Conservation (phyloP, 257 asterid species). For the Nyctanthes arbortristis region DNA sequence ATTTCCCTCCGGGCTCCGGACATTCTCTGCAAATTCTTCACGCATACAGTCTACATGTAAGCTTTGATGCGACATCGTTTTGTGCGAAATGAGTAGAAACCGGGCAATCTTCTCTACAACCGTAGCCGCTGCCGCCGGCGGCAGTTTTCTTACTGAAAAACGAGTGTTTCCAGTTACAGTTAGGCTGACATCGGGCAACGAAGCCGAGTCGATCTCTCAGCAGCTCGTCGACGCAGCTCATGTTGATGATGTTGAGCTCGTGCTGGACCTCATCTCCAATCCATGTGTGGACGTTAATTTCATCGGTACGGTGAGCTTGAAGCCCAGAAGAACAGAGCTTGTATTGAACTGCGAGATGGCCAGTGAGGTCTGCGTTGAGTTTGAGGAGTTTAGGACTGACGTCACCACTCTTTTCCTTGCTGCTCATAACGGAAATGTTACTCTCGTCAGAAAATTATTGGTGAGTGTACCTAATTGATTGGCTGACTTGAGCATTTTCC, state of each 20-base stretch:
- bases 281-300: constrained; percentile 58
- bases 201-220: constrained; percentile 52
- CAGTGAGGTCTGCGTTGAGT: constrained; percentile 49
- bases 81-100: constrained; percentile 17
- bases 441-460: constrained; percentile 59
- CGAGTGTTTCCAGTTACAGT: constrained; percentile 38
- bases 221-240: constrained; percentile 62
- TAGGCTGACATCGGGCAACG: constrained; percentile 27
- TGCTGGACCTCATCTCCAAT: constrained; percentile 46
- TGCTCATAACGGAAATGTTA: constrained; percentile 61
- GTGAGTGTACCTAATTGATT: constrained; percentile 23
- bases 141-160: constrained; percentile 27
- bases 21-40: not conserved
- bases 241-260: constrained; percentile 40
- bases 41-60: constrained; percentile 11
- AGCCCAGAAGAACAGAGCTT: constrained; percentile 55
- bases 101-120: constrained; percentile 25
- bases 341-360: constrained; percentile 62
- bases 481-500: not conserved
- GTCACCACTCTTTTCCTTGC: constrained; percentile 74
- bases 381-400: constrained; percentile 79
- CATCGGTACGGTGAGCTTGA: constrained; percentile 63
- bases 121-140: constrained; percentile 1
- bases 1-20: constrained; percentile 6
- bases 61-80: constrained; percentile 12